Conservation (phyloP, 164 flowering plant genomes). For the Vitis riparia region DNA sequence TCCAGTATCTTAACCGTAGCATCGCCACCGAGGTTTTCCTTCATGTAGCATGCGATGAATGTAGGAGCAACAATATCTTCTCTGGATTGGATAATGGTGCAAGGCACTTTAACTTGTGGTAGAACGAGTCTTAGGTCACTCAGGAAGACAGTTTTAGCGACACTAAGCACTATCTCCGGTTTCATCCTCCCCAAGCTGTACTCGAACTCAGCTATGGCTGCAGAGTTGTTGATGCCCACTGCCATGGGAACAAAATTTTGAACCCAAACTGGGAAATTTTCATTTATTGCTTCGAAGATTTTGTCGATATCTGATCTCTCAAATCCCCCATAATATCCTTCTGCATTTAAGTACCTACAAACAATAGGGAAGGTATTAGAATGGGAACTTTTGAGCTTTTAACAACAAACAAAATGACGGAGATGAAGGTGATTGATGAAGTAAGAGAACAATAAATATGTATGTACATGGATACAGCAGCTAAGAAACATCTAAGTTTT, state of each 20-base stretch:
- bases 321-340: constrained; percentile 38
- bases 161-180: constrained; percentile 27
- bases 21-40: constrained; percentile 20
- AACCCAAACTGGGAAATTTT: constrained; percentile 31
- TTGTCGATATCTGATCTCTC: constrained; percentile 15
- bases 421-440: too few species aligned
- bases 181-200: constrained; percentile 30
- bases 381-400: too few species aligned
- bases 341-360: constrained; percentile 34
- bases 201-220: constrained; percentile 22
- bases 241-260: constrained; percentile 27
- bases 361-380: neutral
- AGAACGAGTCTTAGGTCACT: constrained; percentile 29
- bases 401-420: too few species aligned
- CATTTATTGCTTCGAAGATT: constrained; percentile 18
- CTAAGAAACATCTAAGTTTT: neutral
- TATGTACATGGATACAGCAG: neutral
- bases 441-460: neutral
- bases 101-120: constrained; percentile 26
- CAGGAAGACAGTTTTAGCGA: constrained; percentile 27
- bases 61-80: constrained; percentile 33
- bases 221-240: constrained; percentile 18
- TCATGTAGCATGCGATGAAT: constrained; percentile 34
- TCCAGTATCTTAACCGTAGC: constrained; percentile 25
- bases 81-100: constrained; percentile 38